These are phyloP conservation scores for Daphne laureola DNA, from an alignment of 441 rosid genomes.

Conservation along the genomic window DNA sequence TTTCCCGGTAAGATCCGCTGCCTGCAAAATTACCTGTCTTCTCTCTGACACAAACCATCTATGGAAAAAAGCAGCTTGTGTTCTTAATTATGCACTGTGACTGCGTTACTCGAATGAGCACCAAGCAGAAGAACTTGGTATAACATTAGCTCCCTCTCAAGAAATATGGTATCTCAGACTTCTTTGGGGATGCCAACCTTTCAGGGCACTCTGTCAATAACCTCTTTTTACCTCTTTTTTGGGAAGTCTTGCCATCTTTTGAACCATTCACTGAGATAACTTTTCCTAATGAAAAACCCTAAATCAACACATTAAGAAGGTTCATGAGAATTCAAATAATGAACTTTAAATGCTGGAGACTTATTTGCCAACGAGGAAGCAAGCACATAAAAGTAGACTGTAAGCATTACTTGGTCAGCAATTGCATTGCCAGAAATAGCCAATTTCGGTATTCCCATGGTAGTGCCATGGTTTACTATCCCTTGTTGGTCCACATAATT, in stretches of 20 bases:
- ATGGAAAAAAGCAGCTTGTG: too few relatives aligned
- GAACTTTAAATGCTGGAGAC: too few relatives aligned
- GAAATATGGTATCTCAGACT: constrained; percentile 12
- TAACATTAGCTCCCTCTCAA: constrained; percentile 13
- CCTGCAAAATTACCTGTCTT: background rate
- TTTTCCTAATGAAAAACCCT: constrained; percentile 15
- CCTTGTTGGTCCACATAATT: constrained; percentile 46
- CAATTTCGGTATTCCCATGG: constrained; percentile 16
- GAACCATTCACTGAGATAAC: constrained; percentile 8
- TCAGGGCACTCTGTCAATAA: constrained; percentile 10
- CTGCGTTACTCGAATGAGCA: constrained; percentile 5
- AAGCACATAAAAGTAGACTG: background rate
- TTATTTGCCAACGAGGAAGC: too few relatives aligned
- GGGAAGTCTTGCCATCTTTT: constrained; percentile 11
- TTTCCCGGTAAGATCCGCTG: background rate
- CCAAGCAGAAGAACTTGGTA: background rate
- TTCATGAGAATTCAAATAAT: background rate
- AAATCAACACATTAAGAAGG: background rate
- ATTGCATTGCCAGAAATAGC: constrained; percentile 14
- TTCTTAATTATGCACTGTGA: background rate
- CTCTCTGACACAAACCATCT: too few relatives aligned
- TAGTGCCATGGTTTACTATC: constrained; percentile 14
- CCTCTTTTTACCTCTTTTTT: constrained; percentile 8
- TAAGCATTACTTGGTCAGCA: constrained; percentile 22
- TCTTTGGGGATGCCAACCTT: constrained; percentile 2